A percentile compares a stretch with the other conserved stretches of the same genome.
Evolutionary conservation across 805 yeast species (phyloP).

Genomic region (Ogataea trehalophila): DNA sequence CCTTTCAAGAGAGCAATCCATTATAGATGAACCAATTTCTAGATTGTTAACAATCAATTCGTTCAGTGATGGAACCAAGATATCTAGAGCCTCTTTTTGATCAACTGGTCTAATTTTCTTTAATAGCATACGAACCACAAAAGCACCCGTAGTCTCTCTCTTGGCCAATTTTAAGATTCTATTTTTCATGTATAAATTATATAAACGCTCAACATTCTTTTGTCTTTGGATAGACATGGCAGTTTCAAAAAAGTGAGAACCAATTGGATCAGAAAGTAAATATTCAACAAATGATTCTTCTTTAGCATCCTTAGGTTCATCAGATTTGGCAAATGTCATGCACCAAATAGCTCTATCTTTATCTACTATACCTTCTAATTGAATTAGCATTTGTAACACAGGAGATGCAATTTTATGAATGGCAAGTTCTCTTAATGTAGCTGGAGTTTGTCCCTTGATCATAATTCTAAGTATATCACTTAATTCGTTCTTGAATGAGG

Average conservation of each 20-base stretch:
- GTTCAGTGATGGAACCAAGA: slow-evolving; percentile 61
- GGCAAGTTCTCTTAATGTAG: slow-evolving; percentile 62
- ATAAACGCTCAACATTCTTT: slow-evolving; percentile 67
- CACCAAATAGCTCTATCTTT: slow-evolving; percentile 70
- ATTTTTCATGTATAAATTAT: slow-evolving; percentile 64
- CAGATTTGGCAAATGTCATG: slow-evolving; percentile 47
- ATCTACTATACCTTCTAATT: slow-evolving; percentile 76
- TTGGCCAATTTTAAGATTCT: slow-evolving; percentile 69
- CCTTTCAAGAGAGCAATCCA: slow-evolving; percentile 59
- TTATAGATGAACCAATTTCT: slow-evolving; percentile 61
- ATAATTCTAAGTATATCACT: slow-evolving; percentile 42
- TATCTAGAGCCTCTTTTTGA: slow-evolving; percentile 57
- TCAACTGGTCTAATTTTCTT: slow-evolving; percentile 59
- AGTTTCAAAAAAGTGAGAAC: slow-evolving; percentile 84
- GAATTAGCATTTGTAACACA: slow-evolving; percentile 71
- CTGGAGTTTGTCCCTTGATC: slow-evolving; percentile 34
- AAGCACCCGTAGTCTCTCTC: slow-evolving; percentile 82
- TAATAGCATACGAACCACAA: slow-evolving; percentile 68
- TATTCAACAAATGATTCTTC: slow-evolving; percentile 83
- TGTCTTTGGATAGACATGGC: slow-evolving; percentile 60
- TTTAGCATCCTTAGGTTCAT: slow-evolving; percentile 46
- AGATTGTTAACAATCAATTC: slow-evolving; percentile 60
- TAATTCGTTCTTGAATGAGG: slow-evolving; percentile 59
- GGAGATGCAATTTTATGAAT: slow-evolving; percentile 84
- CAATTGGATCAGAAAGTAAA: slow-evolving; percentile 81